Percentiles rank a stretch among this genome's conserved stretches.
phyloP scores from a whole-genome alignment of 2,329 filamentous ascomycete species.

The Trichophyton benhamiae region DNA sequence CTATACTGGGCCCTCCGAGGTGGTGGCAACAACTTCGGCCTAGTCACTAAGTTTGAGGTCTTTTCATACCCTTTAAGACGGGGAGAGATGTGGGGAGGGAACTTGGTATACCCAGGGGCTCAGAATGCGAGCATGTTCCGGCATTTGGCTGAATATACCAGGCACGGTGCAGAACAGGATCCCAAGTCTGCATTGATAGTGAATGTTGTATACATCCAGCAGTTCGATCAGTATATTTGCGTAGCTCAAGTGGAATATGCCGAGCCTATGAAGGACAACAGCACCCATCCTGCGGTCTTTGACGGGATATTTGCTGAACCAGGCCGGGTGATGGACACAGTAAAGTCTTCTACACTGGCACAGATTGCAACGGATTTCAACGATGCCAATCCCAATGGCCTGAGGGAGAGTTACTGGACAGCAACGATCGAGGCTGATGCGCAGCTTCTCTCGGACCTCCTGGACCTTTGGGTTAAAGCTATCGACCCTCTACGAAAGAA shows the following conservation, averaged over 20 bases:
- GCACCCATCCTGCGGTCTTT: neutral
- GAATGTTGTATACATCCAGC: conserved; percentile 23
- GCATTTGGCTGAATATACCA: conserved; percentile 10
- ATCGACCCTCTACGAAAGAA: neutral
- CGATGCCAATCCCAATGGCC: conserved; percentile 5
- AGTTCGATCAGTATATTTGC: conserved; percentile 19
- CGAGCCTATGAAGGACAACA: conserved; percentile 18
- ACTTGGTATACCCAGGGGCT: conserved; percentile 20
- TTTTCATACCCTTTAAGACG: conserved; percentile 23
- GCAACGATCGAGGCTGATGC: conserved; percentile 6
- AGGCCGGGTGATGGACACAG: conserved; percentile 25
- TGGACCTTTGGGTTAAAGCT: conserved; percentile 6
- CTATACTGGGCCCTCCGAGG: conserved; percentile 40
- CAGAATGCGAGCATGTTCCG: conserved; percentile 14
- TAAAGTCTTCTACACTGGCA: conserved; percentile 2
- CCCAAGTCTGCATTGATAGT: conserved; percentile 23
- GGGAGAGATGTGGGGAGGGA: conserved; percentile 30
- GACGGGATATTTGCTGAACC: conserved; percentile 22
- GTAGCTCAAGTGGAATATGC: conserved; percentile 28
- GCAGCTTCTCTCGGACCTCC: conserved; percentile 2
- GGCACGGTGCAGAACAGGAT: conserved; percentile 15
- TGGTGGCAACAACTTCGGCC: conserved; percentile 32
- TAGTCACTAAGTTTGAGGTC: conserved; percentile 32
- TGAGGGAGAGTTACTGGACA: conserved; percentile 6
- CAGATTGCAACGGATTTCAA: neutral